phyloP scores from a whole-genome alignment of 2,329 filamentous ascomycete genomes.

The Cyclaneusma minus region DNA sequence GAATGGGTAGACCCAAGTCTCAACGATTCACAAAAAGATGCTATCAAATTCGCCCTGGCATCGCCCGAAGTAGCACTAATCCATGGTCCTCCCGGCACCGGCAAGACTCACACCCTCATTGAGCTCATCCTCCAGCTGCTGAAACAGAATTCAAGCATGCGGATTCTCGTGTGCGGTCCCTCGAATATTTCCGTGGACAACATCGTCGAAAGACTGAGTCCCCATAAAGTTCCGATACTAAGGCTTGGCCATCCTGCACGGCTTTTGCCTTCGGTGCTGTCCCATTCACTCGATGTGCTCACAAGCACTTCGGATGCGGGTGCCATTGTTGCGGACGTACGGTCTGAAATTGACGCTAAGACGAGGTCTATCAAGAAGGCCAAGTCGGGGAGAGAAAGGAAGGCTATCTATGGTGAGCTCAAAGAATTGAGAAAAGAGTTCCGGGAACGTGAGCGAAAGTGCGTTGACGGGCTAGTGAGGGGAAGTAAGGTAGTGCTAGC shows the following conservation, averaged over 20 bases:
- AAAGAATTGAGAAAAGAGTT: slow-evolving; percentile 80
- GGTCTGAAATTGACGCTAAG: slow-evolving; percentile 84
- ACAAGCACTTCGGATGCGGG: slow-evolving; percentile 84
- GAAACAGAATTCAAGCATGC: slow-evolving; percentile 43
- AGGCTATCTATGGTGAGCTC: slow-evolving; percentile 70
- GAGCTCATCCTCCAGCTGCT: slow-evolving; percentile 89
- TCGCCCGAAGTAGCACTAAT: slow-evolving; percentile 75
- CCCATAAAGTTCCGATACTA: slow-evolving; percentile 73
- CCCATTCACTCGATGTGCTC: slow-evolving; percentile 80
- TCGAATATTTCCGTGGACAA: slow-evolving; percentile 98
- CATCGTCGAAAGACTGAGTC: slow-evolving; percentile 80
- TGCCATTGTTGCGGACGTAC: slow-evolving; percentile 75
- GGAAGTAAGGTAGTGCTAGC: slow-evolving; percentile 79
- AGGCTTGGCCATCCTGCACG: slow-evolving; percentile 87
- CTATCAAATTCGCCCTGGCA: slow-evolving; percentile 68
- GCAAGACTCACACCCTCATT: slow-evolving; percentile 92
- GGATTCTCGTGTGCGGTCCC: slow-evolving; percentile 85
- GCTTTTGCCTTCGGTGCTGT: slow-evolving; percentile 72
- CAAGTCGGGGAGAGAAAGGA: slow-evolving; percentile 61
- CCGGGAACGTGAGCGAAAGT: slow-evolving; percentile 67
- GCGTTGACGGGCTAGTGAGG: slow-evolving; percentile 59
- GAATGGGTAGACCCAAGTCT: slow-evolving; percentile 46
- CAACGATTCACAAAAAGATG: slow-evolving; percentile 52
- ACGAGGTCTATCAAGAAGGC: slow-evolving; percentile 82
- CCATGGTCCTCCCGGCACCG: slow-evolving; percentile 88